A percentile compares a stretch with the other conserved stretches of the same genome.
phyloP scores from a whole-genome alignment of 768 basidiomycete genomes.

The Crassisporium funariophilum region DNA sequence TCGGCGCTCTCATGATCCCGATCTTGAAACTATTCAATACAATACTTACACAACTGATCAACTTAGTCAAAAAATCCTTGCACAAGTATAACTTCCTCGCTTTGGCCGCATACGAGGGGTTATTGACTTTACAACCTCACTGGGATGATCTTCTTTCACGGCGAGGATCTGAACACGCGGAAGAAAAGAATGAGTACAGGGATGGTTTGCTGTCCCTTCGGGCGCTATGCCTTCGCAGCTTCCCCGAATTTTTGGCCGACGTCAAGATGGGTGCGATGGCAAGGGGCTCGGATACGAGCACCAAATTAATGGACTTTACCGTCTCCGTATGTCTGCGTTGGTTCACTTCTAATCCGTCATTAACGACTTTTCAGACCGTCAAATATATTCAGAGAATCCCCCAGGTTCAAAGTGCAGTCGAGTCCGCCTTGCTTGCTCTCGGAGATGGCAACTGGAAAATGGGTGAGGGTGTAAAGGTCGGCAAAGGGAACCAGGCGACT shows the following conservation, averaged over 20 bases:
- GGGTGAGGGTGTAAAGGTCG: slow-evolving; percentile 78
- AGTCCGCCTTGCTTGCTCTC: slow-evolving; percentile 63
- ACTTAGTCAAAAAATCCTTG: slow-evolving; percentile 74
- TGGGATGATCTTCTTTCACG: slow-evolving; percentile 69
- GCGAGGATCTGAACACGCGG: slow-evolving; percentile 45
- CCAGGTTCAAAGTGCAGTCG: slow-evolving; percentile 67
- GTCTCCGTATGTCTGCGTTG: slow-evolving; percentile 44
- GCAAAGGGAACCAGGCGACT: slow-evolving; percentile 41
- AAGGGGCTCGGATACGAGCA: slow-evolving; percentile 61
- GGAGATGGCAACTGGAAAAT: slow-evolving; percentile 93
- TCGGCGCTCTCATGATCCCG: slow-evolving; percentile 61
- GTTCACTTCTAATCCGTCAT: not conserved
- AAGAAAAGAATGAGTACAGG: slow-evolving; percentile 66
- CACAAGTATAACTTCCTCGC: slow-evolving; percentile 82
- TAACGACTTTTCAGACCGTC: slow-evolving; percentile 48
- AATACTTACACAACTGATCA: slow-evolving; percentile 62
- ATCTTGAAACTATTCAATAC: slow-evolving; percentile 65
- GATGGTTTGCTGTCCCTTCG: slow-evolving; percentile 68
- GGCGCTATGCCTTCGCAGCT: slow-evolving; percentile 74
- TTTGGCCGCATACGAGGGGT: slow-evolving; percentile 63
- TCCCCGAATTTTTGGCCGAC: slow-evolving; percentile 83
- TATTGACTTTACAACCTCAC: slow-evolving; percentile 55
- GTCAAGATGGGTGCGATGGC: slow-evolving; percentile 64
- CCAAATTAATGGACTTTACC: slow-evolving; percentile 64
- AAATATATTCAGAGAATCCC: slow-evolving; percentile 72